A percentile compares a stretch with the other conserved stretches of the same genome.
Conservation (phyloP, 176 grass and related monocot species). For the Carex parvula region DNA sequence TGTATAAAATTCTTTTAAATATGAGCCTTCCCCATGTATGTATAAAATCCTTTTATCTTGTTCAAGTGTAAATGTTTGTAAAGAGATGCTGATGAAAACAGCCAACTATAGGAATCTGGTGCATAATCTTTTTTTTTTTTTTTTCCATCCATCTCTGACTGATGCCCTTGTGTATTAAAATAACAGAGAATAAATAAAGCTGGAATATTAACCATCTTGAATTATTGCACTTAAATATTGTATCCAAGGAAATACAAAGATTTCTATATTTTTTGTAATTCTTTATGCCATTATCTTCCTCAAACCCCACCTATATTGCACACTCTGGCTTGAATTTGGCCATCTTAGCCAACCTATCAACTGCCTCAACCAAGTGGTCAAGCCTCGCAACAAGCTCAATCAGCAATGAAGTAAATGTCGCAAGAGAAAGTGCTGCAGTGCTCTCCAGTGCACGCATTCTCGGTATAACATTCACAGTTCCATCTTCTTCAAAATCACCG, state of each 20-base stretch:
- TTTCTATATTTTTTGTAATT: not conserved
- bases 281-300: not conserved
- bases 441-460: conserved; percentile 71
- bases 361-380: conserved; percentile 77
- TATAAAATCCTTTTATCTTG: not conserved
- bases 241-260: conserved; percentile 13
- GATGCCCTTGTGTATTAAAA: not conserved
- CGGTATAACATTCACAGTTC: conserved; percentile 36
- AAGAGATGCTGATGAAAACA: not conserved
- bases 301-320: conserved; percentile 28
- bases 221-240: conserved; percentile 9
- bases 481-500: conserved; percentile 36
- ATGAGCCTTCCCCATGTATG: not conserved
- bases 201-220: not conserved
- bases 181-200: not conserved
- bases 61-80: not conserved
- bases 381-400: conserved; percentile 79
- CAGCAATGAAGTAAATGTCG: conserved; percentile 60
- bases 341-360: conserved; percentile 57
- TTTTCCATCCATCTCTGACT: not conserved
- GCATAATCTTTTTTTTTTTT: not conserved
- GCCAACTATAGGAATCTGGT: not conserved
- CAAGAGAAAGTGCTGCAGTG: conserved; percentile 58
- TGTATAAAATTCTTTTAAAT: not conserved
- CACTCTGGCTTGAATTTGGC: conserved; percentile 56